Evolutionary conservation across 441 rosid species (phyloP).

Genomic region (Corymbia citriodora): DNA sequence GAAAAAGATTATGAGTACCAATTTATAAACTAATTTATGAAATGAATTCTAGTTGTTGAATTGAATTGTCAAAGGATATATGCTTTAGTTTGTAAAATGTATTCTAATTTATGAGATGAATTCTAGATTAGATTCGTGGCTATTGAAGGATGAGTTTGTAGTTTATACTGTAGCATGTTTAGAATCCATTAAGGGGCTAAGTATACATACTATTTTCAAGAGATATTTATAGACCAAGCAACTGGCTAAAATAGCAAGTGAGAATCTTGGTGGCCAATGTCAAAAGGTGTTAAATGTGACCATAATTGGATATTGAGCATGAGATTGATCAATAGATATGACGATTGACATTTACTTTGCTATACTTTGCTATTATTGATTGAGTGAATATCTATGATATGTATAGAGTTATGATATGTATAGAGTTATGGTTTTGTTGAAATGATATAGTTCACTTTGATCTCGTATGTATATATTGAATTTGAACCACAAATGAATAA

Average conservation of each 20-base stretch:
- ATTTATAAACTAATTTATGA: neutral
- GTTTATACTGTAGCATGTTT: neutral
- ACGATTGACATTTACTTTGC: neutral
- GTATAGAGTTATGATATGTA: fast-evolving
- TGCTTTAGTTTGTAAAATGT: neutral
- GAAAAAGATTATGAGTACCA: neutral
- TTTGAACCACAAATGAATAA: neutral
- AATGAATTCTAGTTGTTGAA: neutral
- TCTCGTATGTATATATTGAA: neutral
- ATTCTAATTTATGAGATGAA: neutral
- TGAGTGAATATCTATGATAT: neutral
- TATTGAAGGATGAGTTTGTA: neutral
- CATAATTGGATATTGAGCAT: neutral
- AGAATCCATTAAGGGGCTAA: neutral
- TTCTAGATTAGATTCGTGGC: neutral
- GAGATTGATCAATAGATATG: neutral
- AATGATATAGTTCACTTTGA: neutral
- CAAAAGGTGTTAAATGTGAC: fast-evolving
- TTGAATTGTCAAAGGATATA: neutral
- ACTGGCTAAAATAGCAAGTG: neutral
- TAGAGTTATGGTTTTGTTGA: neutral
- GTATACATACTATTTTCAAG: neutral
- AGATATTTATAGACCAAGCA: neutral
- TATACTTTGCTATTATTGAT: neutral
- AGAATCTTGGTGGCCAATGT: neutral